Conservation (phyloP, 768 basidiomycete genomes). For the Russula foetens region DNA sequence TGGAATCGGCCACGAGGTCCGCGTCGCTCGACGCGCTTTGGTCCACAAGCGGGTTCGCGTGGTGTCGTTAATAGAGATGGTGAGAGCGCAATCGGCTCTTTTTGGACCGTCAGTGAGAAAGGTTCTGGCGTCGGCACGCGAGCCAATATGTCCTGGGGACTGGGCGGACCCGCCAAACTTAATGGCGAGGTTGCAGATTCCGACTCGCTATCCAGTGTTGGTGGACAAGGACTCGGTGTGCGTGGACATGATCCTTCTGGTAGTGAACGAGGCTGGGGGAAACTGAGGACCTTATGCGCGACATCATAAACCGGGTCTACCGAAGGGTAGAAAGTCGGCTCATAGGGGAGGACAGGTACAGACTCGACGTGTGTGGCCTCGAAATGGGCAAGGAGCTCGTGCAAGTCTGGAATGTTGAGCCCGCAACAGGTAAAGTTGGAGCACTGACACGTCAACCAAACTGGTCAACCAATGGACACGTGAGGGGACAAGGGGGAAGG, state of each 20-base stretch:
- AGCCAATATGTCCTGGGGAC: conserved; percentile 12
- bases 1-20: conserved; percentile 20
- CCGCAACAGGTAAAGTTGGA: conserved; percentile 44
- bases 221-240: conserved; percentile 9
- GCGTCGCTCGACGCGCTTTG: conserved; percentile 14
- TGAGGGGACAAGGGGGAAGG: background rate
- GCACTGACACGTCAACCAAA: conserved; percentile 26
- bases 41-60: conserved; percentile 13
- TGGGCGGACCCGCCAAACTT: conserved; percentile 7
- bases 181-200: conserved; percentile 9
- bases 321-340: conserved; percentile 11
- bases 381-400: conserved; percentile 44
- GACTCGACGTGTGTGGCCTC: conserved; percentile 35
- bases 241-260: conserved; percentile 16
- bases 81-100: conserved; percentile 16
- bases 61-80: conserved; percentile 13
- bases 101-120: background rate
- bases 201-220: conserved; percentile 9
- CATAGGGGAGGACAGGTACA: background rate
- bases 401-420: conserved; percentile 37
- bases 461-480: background rate
- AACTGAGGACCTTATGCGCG: conserved; percentile 25
- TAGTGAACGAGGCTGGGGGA: conserved; percentile 28
- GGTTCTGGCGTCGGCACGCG: background rate
- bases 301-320: conserved; percentile 9